Evolutionary conservation across 106 monocot species (phyloP).

Genomic region (Dioscorea alata): DNA sequence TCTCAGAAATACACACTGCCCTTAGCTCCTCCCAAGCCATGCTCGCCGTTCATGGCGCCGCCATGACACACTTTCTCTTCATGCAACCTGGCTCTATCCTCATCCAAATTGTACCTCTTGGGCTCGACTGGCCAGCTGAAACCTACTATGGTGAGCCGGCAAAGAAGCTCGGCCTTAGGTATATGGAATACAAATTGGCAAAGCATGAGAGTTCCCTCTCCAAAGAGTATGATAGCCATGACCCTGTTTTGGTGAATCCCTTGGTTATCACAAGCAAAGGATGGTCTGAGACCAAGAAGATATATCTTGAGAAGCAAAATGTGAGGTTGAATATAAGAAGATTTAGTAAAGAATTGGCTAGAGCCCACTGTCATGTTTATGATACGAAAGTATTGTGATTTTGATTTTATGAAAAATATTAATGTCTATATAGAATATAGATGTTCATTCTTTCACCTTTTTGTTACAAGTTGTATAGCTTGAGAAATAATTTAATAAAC

Average conservation of each 20-base stretch:
- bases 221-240: slow-evolving; percentile 17
- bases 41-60: slow-evolving; percentile 88
- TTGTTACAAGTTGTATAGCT: too few species aligned
- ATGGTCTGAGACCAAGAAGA: slow-evolving; percentile 67
- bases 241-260: slow-evolving; percentile 36
- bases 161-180: slow-evolving; percentile 47
- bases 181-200: slow-evolving; percentile 52
- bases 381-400: too few species aligned
- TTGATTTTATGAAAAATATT: too few species aligned
- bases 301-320: slow-evolving; percentile 57
- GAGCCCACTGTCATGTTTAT: slow-evolving; percentile 7
- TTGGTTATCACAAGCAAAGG: slow-evolving; percentile 30
- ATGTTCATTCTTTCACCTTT: too few species aligned
- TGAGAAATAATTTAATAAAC: too few species aligned
- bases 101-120: slow-evolving; percentile 76
- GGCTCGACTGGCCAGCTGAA: slow-evolving; percentile 80
- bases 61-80: slow-evolving; percentile 84
- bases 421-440: too few species aligned
- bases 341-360: slow-evolving; percentile 17
- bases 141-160: slow-evolving; percentile 76
- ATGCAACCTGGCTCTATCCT: slow-evolving; percentile 53
- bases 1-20: slow-evolving; percentile 38
- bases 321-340: slow-evolving; percentile 31
- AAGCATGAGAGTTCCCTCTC: slow-evolving; percentile 69
- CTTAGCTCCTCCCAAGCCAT: slow-evolving; percentile 50